Conservation (phyloP, 148 eudicot genomes). For the Heliosperma pusillum region DNA sequence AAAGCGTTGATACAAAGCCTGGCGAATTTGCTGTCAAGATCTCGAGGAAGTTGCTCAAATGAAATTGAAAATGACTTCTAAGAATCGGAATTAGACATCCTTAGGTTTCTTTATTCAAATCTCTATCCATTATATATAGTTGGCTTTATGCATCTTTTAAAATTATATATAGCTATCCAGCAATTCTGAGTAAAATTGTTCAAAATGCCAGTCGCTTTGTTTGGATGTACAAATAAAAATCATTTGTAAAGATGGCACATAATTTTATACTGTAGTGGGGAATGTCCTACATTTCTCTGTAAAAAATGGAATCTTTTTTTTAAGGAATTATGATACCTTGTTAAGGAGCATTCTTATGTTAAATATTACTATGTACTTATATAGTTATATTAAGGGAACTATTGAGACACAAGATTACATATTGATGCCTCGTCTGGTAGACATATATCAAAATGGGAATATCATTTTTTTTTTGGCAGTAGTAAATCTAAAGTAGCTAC, state of each 20-base stretch:
- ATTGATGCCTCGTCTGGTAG: too few relatives aligned
- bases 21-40: slow-evolving; percentile 38
- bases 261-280: too few relatives aligned
- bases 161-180: neutral
- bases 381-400: too few relatives aligned
- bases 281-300: neutral
- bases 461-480: too few relatives aligned
- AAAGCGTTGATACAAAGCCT: slow-evolving; percentile 66
- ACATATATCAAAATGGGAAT: too few relatives aligned
- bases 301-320: too few relatives aligned
- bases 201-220: neutral
- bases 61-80: slow-evolving; percentile 5
- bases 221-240: neutral
- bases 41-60: slow-evolving; percentile 9
- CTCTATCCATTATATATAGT: neutral
- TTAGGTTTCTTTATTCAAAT: neutral
- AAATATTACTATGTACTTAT: too few relatives aligned
- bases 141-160: neutral
- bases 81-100: neutral
- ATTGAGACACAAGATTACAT: too few relatives aligned
- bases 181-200: neutral
- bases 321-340: neutral
- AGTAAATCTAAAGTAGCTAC: too few relatives aligned
- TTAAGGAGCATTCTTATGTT: too few relatives aligned
- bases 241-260: neutral